Percentiles rank a stretch among this genome's conserved stretches.
Evolutionary conservation across 139 green algal species (phyloP).

Genomic region (Gonium pectorale): DNA sequence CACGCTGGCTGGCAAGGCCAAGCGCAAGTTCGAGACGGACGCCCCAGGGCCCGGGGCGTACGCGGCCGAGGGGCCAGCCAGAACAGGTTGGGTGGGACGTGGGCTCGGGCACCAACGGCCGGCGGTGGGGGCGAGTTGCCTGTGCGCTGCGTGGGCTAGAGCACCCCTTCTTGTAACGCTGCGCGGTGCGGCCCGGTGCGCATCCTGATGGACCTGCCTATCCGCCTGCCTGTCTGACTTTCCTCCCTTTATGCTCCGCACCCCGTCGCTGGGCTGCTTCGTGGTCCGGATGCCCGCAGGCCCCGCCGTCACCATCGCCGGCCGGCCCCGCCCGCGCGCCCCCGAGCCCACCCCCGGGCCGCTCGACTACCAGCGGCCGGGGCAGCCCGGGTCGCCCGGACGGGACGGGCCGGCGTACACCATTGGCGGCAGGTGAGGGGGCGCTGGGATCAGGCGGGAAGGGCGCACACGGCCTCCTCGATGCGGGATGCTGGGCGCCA

Average conservation of each 20-base stretch:
- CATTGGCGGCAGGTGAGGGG: constrained; percentile 40
- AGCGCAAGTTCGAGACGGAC: constrained; percentile 37
- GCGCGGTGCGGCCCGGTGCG: no score
- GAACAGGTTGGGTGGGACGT: constrained; percentile 8
- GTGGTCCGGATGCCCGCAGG: constrained; percentile 23
- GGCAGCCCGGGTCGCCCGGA: not conserved
- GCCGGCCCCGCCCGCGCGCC: constrained; percentile 17
- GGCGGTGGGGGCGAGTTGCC: no score
- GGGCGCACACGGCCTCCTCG: no score
- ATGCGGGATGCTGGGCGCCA: no score
- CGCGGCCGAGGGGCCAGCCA: not conserved
- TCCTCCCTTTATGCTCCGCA: no score
- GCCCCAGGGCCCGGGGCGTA: constrained; percentile 45
- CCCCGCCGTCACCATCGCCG: constrained; percentile 42
- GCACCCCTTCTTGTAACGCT: no score
- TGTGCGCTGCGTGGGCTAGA: no score
- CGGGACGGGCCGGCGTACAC: constrained; percentile 43
- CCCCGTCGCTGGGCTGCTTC: no score
- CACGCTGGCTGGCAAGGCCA: constrained; percentile 16
- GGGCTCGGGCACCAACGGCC: not conserved
- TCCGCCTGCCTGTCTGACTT: no score
- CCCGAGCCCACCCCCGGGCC: constrained; percentile 42
- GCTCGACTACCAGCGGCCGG: constrained; percentile 45
- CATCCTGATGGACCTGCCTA: no score
- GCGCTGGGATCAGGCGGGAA: no score